Percentiles rank a stretch among this genome's conserved stretches.
These are phyloP conservation scores for Plasmodium cynomolgi DNA, from an alignment of 169 alveolate species.

Conservation along the genomic window DNA sequence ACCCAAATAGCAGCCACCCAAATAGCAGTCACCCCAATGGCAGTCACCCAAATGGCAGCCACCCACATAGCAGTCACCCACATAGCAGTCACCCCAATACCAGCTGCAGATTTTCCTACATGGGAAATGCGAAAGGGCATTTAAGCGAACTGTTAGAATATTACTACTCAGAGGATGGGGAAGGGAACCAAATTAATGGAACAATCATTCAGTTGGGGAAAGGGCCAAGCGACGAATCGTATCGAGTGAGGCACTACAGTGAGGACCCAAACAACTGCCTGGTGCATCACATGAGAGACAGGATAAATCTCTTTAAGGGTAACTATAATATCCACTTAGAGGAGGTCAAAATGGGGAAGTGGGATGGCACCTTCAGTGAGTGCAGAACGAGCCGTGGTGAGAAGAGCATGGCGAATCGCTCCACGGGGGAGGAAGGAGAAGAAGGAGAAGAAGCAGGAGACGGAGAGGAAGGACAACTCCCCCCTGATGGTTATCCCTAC, in stretches of 20 bases:
- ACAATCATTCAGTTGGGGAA: background rate
- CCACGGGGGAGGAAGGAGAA: background rate
- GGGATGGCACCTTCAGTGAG: background rate
- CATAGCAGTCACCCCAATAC: background rate
- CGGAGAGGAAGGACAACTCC: background rate
- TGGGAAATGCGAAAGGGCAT: conserved; percentile 75
- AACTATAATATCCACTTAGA: background rate
- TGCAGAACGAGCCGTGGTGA: background rate
- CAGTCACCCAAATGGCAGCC: background rate
- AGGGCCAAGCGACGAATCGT: background rate
- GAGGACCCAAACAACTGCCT: conserved; percentile 17
- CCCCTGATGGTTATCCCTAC: background rate
- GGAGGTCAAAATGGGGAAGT: background rate
- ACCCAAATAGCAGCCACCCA: background rate
- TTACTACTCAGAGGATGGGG: background rate
- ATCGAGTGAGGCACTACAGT: background rate
- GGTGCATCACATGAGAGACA: conserved; percentile 47
- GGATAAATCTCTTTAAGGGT: background rate
- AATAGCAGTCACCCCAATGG: background rate
- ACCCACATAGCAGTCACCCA: background rate
- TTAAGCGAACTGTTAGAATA: conserved; percentile 57
- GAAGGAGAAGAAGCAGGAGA: background rate
- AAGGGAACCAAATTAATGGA: background rate
- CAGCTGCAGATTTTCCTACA: conserved; percentile 64
- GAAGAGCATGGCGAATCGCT: background rate